Conservation (phyloP, 2,329 filamentous ascomycete genomes). For the Pestalotiopsis sp. region DNA sequence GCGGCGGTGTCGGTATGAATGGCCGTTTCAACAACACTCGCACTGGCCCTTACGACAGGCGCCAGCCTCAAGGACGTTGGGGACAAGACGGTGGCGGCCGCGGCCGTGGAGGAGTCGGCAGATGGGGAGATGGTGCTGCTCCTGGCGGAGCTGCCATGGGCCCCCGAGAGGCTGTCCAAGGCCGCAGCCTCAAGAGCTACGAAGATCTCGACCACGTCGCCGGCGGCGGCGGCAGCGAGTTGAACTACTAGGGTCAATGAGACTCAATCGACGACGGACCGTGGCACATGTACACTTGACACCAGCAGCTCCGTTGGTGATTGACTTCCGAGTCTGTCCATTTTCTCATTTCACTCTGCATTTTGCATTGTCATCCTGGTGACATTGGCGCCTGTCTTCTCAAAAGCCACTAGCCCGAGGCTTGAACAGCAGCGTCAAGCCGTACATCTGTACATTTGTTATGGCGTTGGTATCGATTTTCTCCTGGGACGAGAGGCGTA, state of each 20-base stretch:
- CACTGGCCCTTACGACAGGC: slow-evolving; percentile 74
- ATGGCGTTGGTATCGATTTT: not conserved
- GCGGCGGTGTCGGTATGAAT: slow-evolving; percentile 67
- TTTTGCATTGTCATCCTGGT: slow-evolving; percentile 3
- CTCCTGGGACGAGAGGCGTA: not conserved
- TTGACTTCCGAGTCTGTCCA: not conserved
- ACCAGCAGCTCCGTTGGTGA: not conserved
- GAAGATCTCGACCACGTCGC: slow-evolving; percentile 92
- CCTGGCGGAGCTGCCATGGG: slow-evolving; percentile 77
- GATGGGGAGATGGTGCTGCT: slow-evolving; percentile 74
- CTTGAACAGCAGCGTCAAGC: not conserved
- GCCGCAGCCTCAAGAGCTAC: slow-evolving; percentile 92
- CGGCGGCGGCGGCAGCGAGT: slow-evolving; percentile 73
- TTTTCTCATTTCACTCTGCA: slow-evolving; percentile 1
- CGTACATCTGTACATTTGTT: not conserved
- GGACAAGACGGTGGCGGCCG: slow-evolving; percentile 54
- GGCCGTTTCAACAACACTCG: slow-evolving; percentile 63
- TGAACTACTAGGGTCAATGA: slow-evolving; percentile 73
- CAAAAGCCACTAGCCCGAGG: not conserved
- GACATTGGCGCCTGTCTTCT: not conserved
- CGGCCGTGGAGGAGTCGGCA: slow-evolving; percentile 52
- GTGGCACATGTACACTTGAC: not conserved
- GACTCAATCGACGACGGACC: not conserved
- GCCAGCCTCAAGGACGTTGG: slow-evolving; percentile 57
- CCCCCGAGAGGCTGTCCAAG: slow-evolving; percentile 88